phyloP scores from a whole-genome alignment of 768 basidiomycete genomes.

The Boletus sensibilis region DNA sequence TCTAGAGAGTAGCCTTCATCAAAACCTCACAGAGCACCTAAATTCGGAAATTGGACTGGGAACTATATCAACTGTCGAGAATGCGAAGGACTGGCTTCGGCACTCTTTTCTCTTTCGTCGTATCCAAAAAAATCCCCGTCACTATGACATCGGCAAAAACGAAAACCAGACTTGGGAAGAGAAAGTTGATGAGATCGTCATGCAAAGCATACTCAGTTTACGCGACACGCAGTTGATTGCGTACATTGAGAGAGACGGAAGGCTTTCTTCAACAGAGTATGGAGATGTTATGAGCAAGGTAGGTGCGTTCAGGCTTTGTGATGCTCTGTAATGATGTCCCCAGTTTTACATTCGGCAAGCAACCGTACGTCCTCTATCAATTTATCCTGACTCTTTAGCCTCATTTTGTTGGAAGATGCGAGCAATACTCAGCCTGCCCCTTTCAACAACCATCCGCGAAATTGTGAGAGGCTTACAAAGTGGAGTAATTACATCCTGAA shows the following conservation, averaged over 20 bases:
- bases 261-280: conserved; percentile 64
- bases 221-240: conserved; percentile 59
- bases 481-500: conserved; percentile 3
- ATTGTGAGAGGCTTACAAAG: conserved; percentile 48
- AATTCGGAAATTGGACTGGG: conserved; percentile 91
- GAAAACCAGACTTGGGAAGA: conserved; percentile 65
- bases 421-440: conserved; percentile 57
- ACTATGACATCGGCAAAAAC: conserved; percentile 66
- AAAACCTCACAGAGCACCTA: conserved; percentile 83
- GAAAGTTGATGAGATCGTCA: conserved; percentile 70
- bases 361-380: conserved; percentile 45
- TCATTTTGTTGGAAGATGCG: conserved; percentile 53
- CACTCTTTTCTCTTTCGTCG: conserved; percentile 86
- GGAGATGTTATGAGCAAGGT: conserved; percentile 90
- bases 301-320: conserved; percentile 11
- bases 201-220: conserved; percentile 59
- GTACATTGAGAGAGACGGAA: conserved; percentile 40
- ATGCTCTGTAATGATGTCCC: conserved; percentile 3
- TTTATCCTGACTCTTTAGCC: neutral
- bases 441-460: conserved; percentile 56
- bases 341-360: conserved; percentile 75
- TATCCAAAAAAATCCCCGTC: conserved; percentile 76
- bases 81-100: conserved; percentile 80
- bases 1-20: conserved; percentile 84
- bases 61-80: conserved; percentile 68